Evolutionary conservation across 257 asterid genomes (phyloP).

Genomic region (Solanum stenotomum): DNA sequence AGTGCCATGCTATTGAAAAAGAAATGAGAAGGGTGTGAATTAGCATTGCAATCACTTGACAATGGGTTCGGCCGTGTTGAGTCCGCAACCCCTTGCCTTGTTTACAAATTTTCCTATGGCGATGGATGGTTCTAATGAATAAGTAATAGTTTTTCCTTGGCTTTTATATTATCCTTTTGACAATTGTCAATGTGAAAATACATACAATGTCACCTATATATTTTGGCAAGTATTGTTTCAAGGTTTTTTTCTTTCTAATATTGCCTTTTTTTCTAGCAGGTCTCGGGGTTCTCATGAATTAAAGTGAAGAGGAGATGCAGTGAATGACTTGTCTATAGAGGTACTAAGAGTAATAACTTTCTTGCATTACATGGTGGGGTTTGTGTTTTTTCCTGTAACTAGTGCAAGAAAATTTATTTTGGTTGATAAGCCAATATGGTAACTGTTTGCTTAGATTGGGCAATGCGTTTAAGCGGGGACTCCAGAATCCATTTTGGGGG

Average conservation of each 20-base stretch:
- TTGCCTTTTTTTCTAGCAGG: background rate
- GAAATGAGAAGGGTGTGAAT: background rate
- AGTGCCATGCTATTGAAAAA: background rate
- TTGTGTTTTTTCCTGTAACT: conserved; percentile 13
- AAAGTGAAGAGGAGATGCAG: background rate
- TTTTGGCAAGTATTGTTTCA: background rate
- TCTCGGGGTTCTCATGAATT: background rate
- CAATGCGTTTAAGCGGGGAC: conserved; percentile 33
- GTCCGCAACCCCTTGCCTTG: background rate
- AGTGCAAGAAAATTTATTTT: conserved; percentile 11
- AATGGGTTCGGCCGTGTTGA: background rate
- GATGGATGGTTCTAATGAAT: background rate
- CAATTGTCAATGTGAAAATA: background rate
- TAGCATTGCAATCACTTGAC: background rate
- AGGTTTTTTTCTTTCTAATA: background rate
- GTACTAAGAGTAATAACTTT: conserved; percentile 53
- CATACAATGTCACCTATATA: background rate
- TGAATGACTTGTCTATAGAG: conserved; percentile 15
- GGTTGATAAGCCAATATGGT: conserved; percentile 43
- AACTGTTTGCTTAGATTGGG: conserved; percentile 41
- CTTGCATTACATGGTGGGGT: conserved; percentile 24
- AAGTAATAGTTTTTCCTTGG: background rate
- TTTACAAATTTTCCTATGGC: background rate
- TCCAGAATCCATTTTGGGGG: conserved; percentile 29
- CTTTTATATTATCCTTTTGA: background rate